phyloP scores from a whole-genome alignment of 495 filamentous ascomycete genomes.

The Platismatia glauca region DNA sequence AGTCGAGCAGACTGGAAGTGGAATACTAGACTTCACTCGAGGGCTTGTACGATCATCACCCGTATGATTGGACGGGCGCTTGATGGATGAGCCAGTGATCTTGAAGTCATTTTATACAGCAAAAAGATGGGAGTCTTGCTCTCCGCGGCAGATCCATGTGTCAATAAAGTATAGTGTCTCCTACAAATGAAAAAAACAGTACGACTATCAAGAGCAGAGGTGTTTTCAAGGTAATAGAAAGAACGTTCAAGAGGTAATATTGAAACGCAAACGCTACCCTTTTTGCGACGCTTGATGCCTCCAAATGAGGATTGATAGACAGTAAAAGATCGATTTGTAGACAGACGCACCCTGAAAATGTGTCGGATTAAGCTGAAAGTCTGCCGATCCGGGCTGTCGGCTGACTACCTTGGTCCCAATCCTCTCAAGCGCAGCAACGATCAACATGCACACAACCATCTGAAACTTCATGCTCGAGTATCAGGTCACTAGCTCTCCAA shows the following conservation, averaged over 20 bases:
- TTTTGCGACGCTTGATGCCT: background rate
- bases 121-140: background rate
- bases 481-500: background rate
- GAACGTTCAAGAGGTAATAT: background rate
- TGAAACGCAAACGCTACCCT: background rate
- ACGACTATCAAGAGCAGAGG: background rate
- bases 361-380: background rate
- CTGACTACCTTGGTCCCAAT: background rate
- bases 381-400: background rate
- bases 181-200: background rate
- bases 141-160: too few species aligned
- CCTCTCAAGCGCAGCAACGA: background rate
- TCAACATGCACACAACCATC: background rate
- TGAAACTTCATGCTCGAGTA: too few species aligned
- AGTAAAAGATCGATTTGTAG: background rate
- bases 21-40: background rate
- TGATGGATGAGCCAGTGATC: too few species aligned
- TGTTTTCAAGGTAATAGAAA: background rate
- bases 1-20: background rate
- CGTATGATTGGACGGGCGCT: background rate
- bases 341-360: background rate
- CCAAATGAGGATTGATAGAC: background rate
- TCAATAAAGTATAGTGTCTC: background rate
- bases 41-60: background rate
- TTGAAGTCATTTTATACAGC: background rate